Evolutionary conservation across 108 stramenopile genomes (phyloP), one percentile per base, ranked within the genome.

Genomic region (Aurantiochytrium sp.): DNA sequence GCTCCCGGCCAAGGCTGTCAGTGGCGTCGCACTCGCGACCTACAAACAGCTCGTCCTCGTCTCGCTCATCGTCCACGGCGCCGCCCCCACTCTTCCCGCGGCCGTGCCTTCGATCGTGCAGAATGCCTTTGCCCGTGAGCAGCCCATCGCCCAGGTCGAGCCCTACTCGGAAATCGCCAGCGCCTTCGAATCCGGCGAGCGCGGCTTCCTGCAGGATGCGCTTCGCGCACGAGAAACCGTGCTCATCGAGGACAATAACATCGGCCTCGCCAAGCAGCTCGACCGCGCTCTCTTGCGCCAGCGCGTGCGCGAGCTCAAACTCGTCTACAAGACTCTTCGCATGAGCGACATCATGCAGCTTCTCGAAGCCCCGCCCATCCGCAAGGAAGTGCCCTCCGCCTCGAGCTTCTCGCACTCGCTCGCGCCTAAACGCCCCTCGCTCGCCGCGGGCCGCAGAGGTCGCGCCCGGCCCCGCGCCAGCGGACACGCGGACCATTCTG

Each of bases 191-290:
- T n/a, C 45, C 6, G 73, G 73, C 42, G 36, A 81, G 45, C 73
- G 39, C 19, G 19, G 32, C 6, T 19, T 17, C 17, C 17, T 81
- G 39, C 73, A 24, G 19, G 45, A 48, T 24, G 32, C 15, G 10
- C 19, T 48, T 22, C 42, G n/a, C 6, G 27, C 39, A 21, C 30
- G 1, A 27, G 3, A 2, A 2, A 30, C 27, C 10, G 34, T 34
- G 27, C 27, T 65, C 24, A 65, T 65, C 34, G 32, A 2, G 1
- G 73, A 81, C 30, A 48, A 48, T 12, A 81, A 81, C 45, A n/a
- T 81, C 21, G 73, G 73, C 12, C 73, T 81, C 10, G 73, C 73
- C 39, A 81, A 81, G 73, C 36, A 81, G 39, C 42, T 48, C 30
- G 73, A 48, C n/a, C 42, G 39, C 12, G 73, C 73, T 6, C 45